phyloP scores from a whole-genome alignment of 1,284 basidiomycete genomes.

The Stereum hirsutum region DNA sequence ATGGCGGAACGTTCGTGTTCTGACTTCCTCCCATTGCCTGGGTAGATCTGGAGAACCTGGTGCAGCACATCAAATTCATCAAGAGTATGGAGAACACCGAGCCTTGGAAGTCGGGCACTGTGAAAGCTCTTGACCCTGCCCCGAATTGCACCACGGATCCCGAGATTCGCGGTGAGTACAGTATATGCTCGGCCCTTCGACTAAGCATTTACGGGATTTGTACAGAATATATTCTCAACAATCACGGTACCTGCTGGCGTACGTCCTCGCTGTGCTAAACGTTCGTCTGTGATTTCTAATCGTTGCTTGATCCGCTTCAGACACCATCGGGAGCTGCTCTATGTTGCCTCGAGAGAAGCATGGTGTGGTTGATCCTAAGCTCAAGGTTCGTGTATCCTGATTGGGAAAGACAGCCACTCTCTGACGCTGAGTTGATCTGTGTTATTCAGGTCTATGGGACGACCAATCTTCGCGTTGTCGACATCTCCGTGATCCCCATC shows the following conservation, averaged over 20 bases:
- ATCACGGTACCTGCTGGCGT: slow-evolving; percentile 5
- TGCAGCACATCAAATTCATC: slow-evolving; percentile 31
- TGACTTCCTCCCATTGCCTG: not conserved
- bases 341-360: slow-evolving; percentile 45
- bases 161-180: slow-evolving; percentile 4
- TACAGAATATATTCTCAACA: not conserved
- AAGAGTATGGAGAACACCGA: slow-evolving; percentile 21
- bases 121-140: not conserved
- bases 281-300: not conserved
- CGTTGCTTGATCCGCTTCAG: not conserved
- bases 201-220: not conserved
- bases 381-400: slow-evolving; percentile 35
- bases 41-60: slow-evolving; percentile 21
- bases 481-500: too few species aligned
- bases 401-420: too few species aligned
- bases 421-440: too few species aligned
- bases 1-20: not conserved
- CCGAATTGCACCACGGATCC: not conserved
- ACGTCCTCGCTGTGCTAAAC: not conserved
- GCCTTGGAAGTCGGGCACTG: slow-evolving; percentile 15
- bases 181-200: slow-evolving; percentile 1
- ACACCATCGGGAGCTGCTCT: slow-evolving; percentile 27
- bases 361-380: slow-evolving; percentile 44
- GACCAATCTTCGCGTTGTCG: too few species aligned
- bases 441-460: too few species aligned